Evolutionary conservation across 148 eudicot species (phyloP).

Genomic region (Selenicereus undatus): DNA sequence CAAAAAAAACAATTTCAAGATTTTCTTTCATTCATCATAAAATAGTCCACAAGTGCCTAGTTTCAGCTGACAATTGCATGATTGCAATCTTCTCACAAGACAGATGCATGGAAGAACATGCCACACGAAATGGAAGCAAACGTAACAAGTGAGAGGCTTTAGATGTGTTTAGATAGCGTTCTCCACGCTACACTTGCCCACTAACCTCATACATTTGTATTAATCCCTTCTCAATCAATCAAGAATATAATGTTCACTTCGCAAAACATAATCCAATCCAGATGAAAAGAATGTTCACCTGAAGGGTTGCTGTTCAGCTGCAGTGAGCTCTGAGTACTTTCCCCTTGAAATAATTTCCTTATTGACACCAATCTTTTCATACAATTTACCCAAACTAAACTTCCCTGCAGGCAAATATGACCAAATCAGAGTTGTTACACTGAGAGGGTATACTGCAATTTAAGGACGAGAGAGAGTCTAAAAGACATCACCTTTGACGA

Average conservation of each 20-base stretch:
- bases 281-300: constrained; percentile 41
- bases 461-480: background rate
- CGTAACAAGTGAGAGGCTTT: no score
- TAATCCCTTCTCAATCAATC: background rate
- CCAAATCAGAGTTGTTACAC: constrained; percentile 5
- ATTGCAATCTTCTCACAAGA: no score
- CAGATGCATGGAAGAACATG: no score
- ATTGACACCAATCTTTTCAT: constrained; percentile 85
- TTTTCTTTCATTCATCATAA: no score
- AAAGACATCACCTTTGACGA: constrained; percentile 64
- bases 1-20: no score
- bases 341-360: constrained; percentile 94
- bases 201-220: background rate
- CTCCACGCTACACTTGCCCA: background rate
- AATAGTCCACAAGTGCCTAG: no score
- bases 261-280: background rate
- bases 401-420: constrained; percentile 44
- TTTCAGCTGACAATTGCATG: no score
- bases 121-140: no score
- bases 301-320: constrained; percentile 86
- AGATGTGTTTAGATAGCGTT: no score
- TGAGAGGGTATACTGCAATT: no score
- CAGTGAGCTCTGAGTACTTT: constrained; percentile 80
- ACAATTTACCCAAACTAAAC: constrained; percentile 71
- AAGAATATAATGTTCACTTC: background rate